phyloP scores from a whole-genome alignment of 495 filamentous ascomycete species.

The Amniculicola lignicola region DNA sequence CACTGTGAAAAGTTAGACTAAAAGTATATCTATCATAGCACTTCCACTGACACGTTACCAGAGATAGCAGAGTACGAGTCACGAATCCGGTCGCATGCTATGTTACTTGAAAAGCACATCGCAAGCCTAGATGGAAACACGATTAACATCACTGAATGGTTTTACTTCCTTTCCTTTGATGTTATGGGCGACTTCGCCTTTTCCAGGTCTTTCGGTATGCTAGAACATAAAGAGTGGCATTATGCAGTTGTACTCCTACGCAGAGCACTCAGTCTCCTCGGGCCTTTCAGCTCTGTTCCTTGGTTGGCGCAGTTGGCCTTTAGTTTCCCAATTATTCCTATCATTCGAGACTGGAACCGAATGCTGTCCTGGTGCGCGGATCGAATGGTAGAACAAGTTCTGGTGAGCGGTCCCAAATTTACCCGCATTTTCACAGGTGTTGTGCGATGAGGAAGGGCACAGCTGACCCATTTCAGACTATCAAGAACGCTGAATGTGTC shows the following conservation, averaged over 20 bases:
- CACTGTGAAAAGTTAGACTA: background rate
- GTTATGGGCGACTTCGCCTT: slow-evolving; percentile 22
- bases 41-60: background rate
- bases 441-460: background rate
- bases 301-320: background rate
- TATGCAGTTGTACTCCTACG: background rate
- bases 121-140: background rate
- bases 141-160: slow-evolving; percentile 11
- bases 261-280: background rate
- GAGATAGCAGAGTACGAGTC: background rate
- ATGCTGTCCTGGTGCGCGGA: background rate
- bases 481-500: background rate
- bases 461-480: background rate
- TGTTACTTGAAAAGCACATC: background rate
- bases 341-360: background rate
- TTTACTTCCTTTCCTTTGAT: slow-evolving; percentile 7
- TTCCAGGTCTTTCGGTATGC: slow-evolving; percentile 1
- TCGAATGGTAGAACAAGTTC: background rate
- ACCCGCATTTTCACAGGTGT: background rate
- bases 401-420: background rate
- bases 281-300: background rate
- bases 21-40: background rate
- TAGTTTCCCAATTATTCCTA: background rate
- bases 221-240: background rate
- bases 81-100: background rate